Conservation (phyloP, 139 green algal species). For the Chlorella sp. region DNA sequence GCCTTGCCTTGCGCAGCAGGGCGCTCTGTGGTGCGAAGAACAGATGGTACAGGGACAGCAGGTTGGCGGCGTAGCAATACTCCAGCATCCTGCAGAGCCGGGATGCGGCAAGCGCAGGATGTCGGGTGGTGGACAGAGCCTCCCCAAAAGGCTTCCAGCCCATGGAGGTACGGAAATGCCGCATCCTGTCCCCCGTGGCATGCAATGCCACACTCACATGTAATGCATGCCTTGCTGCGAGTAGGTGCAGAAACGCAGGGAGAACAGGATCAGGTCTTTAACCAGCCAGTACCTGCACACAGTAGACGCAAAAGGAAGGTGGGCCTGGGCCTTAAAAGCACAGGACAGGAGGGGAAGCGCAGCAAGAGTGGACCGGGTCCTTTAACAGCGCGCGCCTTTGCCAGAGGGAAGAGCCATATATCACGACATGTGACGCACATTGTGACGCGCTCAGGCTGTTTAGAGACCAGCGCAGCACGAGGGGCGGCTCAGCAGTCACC, state of each 20-base stretch:
- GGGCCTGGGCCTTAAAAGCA: too few species aligned
- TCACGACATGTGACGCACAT: not conserved
- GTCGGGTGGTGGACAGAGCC: not conserved
- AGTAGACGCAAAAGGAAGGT: too few species aligned
- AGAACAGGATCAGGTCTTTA: constrained; percentile 63
- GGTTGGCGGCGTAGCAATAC: constrained; percentile 81
- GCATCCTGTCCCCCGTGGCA: too few species aligned
- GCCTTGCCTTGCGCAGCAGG: constrained; percentile 37
- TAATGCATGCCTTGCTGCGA: constrained; percentile 26
- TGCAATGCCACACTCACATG: not conserved
- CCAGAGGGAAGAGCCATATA: too few species aligned
- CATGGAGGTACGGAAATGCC: too few species aligned
- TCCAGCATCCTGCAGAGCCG: constrained; percentile 63
- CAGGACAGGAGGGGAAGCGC: not conserved
- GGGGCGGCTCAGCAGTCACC: too few species aligned
- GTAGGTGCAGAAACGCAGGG: constrained; percentile 18
- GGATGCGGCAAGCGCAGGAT: not conserved
- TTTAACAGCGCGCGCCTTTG: too few species aligned
- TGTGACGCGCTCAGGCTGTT: not conserved
- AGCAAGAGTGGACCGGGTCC: not conserved
- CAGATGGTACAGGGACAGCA: constrained; percentile 71
- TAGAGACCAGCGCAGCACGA: not conserved
- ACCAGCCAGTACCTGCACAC: constrained; percentile 28
- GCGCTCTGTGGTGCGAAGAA: constrained; percentile 59
- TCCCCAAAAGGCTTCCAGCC: not conserved